Conservation (phyloP, 805 yeast genomes). For the Saturnispora gosingensis region DNA sequence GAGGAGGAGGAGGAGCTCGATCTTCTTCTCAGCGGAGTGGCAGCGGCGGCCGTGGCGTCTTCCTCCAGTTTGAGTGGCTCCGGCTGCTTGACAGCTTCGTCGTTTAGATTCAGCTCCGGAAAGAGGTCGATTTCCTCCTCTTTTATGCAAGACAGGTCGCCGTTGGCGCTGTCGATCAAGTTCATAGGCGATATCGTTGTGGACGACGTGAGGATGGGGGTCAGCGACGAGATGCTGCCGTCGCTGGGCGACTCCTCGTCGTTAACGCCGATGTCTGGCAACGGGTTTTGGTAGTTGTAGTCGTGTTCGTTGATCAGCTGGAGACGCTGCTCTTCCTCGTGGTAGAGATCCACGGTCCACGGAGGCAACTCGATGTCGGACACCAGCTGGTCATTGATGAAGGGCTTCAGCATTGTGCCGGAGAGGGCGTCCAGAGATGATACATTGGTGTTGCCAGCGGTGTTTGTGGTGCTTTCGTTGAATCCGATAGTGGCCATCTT, state of each 20-base stretch:
- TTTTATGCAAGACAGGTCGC: background rate
- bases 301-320: background rate
- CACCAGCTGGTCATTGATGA: background rate
- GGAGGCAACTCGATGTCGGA: background rate
- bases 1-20: background rate
- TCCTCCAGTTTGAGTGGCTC: background rate
- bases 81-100: background rate
- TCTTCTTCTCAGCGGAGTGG: background rate
- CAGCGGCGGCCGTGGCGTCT: background rate
- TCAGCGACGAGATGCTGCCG: background rate
- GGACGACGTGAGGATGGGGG: background rate
- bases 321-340: background rate
- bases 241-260: background rate
- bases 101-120: background rate
- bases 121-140: background rate
- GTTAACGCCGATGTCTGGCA: background rate
- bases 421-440: background rate
- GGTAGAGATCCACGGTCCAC: background rate
- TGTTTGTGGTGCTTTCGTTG: background rate
- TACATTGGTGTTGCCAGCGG: background rate
- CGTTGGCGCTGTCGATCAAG: background rate
- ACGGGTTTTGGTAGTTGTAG: background rate
- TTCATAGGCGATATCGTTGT: background rate
- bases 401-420: background rate
- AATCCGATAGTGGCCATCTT: background rate